These are phyloP conservation scores for Globisporangium parvum DNA, from an alignment of 352 stramenopile species.

Conservation along the genomic window DNA sequence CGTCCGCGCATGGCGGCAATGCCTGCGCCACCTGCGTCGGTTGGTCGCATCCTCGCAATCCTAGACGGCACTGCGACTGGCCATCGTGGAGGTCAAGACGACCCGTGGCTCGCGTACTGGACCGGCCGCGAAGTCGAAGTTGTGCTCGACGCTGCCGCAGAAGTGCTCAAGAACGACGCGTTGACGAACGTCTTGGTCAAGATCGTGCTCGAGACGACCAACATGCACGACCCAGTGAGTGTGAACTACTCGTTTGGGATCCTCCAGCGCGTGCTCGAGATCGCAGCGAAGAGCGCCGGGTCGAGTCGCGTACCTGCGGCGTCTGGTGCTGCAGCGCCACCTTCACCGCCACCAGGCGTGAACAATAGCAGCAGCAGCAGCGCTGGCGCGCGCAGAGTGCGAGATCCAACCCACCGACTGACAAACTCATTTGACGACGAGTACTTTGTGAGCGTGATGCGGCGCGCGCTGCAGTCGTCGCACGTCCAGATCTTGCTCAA, in stretches of 20 bases:
- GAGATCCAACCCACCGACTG: conserved; percentile 20
- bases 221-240: conserved; percentile 72
- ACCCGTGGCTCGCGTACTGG: conserved; percentile 81
- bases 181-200: conserved; percentile 76
- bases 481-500: conserved; percentile 85
- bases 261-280: conserved; percentile 67
- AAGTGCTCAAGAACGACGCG: conserved; percentile 63
- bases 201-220: conserved; percentile 75
- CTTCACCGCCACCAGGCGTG: too few relatives aligned
- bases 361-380: background rate
- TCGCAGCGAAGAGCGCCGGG: conserved; percentile 26
- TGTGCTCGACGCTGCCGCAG: conserved; percentile 43
- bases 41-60: conserved; percentile 60
- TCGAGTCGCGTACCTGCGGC: background rate
- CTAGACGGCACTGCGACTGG: conserved; percentile 29
- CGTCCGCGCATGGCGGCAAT: conserved; percentile 34
- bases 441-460: conserved; percentile 68
- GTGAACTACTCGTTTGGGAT: conserved; percentile 84
- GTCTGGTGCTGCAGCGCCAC: background rate
- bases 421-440: conserved; percentile 56
- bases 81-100: conserved; percentile 4
- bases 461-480: conserved; percentile 58
- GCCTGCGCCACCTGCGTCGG: conserved; percentile 17
- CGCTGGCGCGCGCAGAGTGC: conserved; percentile 1
- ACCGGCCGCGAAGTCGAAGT: conserved; percentile 45